phyloP scores from a whole-genome alignment of 768 basidiomycete species.

The Coprinopsis strossmayeri region DNA sequence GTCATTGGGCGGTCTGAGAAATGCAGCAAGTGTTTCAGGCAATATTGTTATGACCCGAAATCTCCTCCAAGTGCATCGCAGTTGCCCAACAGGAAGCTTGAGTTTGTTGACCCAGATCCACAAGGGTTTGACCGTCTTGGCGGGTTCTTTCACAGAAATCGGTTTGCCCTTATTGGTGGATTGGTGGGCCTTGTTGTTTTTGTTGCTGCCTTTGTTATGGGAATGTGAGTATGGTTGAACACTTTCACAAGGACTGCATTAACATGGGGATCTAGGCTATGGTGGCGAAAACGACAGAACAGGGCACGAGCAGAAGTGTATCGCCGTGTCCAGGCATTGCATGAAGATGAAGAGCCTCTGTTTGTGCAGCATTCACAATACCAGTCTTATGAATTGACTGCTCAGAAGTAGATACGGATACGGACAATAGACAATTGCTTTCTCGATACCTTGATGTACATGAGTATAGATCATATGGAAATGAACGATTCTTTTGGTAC shows the following conservation, averaged over 20 bases:
- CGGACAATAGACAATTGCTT: too few species aligned
- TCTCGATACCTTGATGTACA: not conserved
- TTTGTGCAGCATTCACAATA: conserved; percentile 6
- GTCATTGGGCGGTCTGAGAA: conserved; percentile 31
- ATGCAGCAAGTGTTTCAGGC: conserved; percentile 41
- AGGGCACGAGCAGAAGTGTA: not conserved
- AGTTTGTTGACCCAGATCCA: conserved; percentile 51
- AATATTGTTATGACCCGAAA: conserved; percentile 48
- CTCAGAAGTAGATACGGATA: too few species aligned
- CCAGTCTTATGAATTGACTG: conserved; percentile 1
- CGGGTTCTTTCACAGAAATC: conserved; percentile 37
- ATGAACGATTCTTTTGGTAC: too few species aligned
- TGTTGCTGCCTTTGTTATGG: conserved; percentile 30
- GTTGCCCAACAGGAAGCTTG: conserved; percentile 38
- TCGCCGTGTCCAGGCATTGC: conserved; percentile 3
- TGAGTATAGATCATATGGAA: too few species aligned
- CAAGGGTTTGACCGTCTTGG: conserved; percentile 36
- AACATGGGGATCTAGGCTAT: conserved; percentile 15
- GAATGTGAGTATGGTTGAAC: conserved; percentile 28
- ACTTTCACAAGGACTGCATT: not conserved
- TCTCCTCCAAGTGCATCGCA: conserved; percentile 34
- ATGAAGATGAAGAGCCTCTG: conserved; percentile 8
- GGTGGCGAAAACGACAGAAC: conserved; percentile 19
- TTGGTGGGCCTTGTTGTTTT: conserved; percentile 33
- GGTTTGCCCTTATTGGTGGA: conserved; percentile 43